Conservation (phyloP, 116 monocot genomes). For the Iris pallida region DNA sequence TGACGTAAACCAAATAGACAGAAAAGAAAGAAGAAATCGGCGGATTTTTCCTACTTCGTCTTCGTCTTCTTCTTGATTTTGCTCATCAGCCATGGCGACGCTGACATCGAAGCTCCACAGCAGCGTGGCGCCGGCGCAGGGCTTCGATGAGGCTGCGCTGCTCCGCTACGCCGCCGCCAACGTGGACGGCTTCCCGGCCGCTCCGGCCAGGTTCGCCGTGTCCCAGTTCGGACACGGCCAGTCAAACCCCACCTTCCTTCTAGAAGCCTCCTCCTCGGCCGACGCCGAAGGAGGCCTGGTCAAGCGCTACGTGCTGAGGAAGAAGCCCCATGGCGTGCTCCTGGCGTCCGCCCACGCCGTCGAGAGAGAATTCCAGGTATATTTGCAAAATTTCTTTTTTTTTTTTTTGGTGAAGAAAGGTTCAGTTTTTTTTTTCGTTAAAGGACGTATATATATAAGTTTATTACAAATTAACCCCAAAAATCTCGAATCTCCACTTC, state of each 20-base stretch:
- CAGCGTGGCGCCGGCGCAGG: conserved; percentile 26
- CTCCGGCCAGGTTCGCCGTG: conserved; percentile 18
- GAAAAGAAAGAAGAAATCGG: no score
- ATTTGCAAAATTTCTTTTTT: no score
- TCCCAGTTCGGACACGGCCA: conserved; percentile 92
- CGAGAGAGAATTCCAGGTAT: conserved; percentile 84
- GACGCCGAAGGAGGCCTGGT: conserved; percentile 11
- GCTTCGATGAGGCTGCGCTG: conserved; percentile 41
- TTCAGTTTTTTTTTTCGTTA: no score
- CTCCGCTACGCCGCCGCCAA: conserved; percentile 31
- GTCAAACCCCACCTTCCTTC: conserved; percentile 91
- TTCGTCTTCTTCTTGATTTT: no score
- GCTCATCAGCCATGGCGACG: conserved; percentile 21
- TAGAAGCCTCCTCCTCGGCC: conserved; percentile 40
- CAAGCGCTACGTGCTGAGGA: conserved; percentile 79
- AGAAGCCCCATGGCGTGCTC: conserved; percentile 81
- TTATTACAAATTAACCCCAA: no score
- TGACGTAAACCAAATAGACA: no score
- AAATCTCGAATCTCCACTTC: no score
- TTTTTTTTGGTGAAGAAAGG: no score
- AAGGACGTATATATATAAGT: no score
- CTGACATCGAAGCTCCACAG: conserved; percentile 35
- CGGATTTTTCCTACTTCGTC: no score
- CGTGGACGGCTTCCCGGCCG: conserved; percentile 43
- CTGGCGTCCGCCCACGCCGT: conserved; percentile 92